Evolutionary conservation across 2,329 filamentous ascomycete species (phyloP).

Genomic region (Chrysoporthe cubensis): DNA sequence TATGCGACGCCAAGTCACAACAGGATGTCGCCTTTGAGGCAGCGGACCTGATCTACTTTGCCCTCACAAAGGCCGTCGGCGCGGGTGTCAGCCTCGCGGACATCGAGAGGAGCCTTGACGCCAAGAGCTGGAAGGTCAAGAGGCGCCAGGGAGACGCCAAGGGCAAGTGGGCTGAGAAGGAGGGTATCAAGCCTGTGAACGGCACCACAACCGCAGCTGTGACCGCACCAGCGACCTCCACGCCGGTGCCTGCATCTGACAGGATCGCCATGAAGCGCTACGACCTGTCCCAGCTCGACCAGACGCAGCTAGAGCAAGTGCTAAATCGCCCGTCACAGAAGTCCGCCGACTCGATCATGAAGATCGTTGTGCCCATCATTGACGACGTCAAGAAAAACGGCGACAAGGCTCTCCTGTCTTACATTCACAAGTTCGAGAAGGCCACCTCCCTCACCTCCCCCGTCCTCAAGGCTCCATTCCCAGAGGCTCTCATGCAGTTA

Average conservation of each 20-base stretch:
- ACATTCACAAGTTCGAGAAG: conserved; percentile 98
- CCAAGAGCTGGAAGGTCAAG: conserved; percentile 95
- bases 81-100: conserved; percentile 86
- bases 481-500: conserved; percentile 82
- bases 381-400: conserved; percentile 82
- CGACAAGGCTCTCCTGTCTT: conserved; percentile 85
- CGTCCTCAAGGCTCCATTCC: conserved; percentile 88
- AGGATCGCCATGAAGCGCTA: conserved; percentile 85
- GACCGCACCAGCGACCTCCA: conserved; percentile 35
- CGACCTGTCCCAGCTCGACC: conserved; percentile 66
- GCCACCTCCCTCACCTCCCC: conserved; percentile 88
- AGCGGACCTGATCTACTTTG: conserved; percentile 95
- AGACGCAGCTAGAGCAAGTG: conserved; percentile 69
- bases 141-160: conserved; percentile 92
- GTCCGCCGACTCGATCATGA: conserved; percentile 91
- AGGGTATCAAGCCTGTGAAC: conserved; percentile 61
- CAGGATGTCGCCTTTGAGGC: conserved; percentile 92
- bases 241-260: conserved; percentile 36
- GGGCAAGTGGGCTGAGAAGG: conserved; percentile 86
- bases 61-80: conserved; percentile 83
- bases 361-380: conserved; percentile 89
- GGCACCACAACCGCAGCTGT: conserved; percentile 40
- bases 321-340: conserved; percentile 90
- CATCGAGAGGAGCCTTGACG: conserved; percentile 88
- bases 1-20: conserved; percentile 82